Base-by-base conservation (phyloP, 2,329 filamentous ascomycete genomes). In the Xylariaceae sp. region DNA sequence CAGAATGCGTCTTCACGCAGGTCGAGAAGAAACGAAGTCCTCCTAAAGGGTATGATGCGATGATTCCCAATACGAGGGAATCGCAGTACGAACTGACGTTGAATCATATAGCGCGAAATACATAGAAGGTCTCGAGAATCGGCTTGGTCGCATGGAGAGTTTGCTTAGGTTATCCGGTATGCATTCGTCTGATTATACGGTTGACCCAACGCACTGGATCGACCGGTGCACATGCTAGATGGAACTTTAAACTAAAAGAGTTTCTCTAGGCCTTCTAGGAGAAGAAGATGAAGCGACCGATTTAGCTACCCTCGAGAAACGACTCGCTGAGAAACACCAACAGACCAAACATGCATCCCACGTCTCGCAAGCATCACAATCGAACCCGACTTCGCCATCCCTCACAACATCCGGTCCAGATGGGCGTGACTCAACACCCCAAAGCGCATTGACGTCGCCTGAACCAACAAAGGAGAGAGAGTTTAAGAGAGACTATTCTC, bases 1-100 rank as follows among this genome's bases (percentile, higher is more conserved):
- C 92, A 5, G 91, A 96, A 64, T 99, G 93, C 71, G 83, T 96
- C 62, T 97, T 97, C 68, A 97, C 94, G 1, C 91, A 96, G 69
- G 92, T 97, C 36, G 94, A 99, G 76, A 99, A 99, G 84, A 99
- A 99, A 80, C 83, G 94, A 53, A 94, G 89, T 70, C 93, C 94
- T 48, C 94, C 93, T 1, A 99, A 97, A 78, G 93, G 94, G 91
- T 96, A 80, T 60, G 81, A 28, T 43, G 18, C 22, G 38, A 31
- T 41, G 6, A 14, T 31, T 28, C 7, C 22, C 22, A 47, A 38
- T 38, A 16, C 34, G 10, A 38, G 13, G 17, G 18, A 19, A 38
- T 47, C 19, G 22, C n/a, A 16, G 17, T 9, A 39, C 18, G 9
- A 14, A 42, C 45, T 55, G 42, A 57, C 17, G 17, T 18, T 40